Percentiles rank a stretch among this genome's conserved stretches.
These are phyloP conservation scores for Fusarium sp. DNA, from an alignment of 2,329 filamentous ascomycete genomes.

Conservation along the genomic window DNA sequence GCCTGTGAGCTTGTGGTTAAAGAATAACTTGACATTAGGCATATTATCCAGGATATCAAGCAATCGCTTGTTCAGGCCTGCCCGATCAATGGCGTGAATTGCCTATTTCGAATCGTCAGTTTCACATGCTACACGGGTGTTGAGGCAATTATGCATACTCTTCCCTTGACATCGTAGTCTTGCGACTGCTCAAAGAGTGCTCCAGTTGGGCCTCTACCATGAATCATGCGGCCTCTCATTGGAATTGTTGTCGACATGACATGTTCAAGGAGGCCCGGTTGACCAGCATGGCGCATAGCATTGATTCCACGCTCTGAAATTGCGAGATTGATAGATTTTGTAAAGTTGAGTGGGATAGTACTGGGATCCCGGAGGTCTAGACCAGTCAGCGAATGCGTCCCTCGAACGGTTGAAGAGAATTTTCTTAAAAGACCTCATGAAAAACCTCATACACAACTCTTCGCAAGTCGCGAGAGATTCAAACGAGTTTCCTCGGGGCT, in stretches of 20 bases:
- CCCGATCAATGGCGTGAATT: slow-evolving; percentile 87
- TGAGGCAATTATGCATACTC: slow-evolving; percentile 63
- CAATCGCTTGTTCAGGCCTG: slow-evolving; percentile 81
- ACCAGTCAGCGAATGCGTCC: slow-evolving; percentile 29
- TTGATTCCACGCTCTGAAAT: slow-evolving; percentile 94
- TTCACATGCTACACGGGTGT: not conserved
- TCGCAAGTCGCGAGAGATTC: not conserved
- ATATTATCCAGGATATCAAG: slow-evolving; percentile 84
- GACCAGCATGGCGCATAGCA: slow-evolving; percentile 77
- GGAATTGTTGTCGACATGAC: slow-evolving; percentile 84
- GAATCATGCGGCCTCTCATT: slow-evolving; percentile 97
- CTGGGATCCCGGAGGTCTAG: slow-evolving; percentile 86
- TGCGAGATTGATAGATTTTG: slow-evolving; percentile 97
- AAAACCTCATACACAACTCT: not conserved
- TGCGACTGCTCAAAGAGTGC: slow-evolving; percentile 83
- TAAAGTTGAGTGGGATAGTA: slow-evolving; percentile 91
- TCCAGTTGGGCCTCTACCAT: slow-evolving; percentile 73
- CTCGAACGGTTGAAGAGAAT: not conserved
- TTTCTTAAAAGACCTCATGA: not conserved
- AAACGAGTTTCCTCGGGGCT: not conserved
- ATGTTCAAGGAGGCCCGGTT: slow-evolving; percentile 73
- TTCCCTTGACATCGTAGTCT: slow-evolving; percentile 87
- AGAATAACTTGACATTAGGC: slow-evolving; percentile 90
- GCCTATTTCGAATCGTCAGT: slow-evolving; percentile 60
- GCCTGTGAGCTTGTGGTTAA: slow-evolving; percentile 92